Conservation (phyloP, 2,329 filamentous ascomycete genomes). For the Neocucurbitaria cava region DNA sequence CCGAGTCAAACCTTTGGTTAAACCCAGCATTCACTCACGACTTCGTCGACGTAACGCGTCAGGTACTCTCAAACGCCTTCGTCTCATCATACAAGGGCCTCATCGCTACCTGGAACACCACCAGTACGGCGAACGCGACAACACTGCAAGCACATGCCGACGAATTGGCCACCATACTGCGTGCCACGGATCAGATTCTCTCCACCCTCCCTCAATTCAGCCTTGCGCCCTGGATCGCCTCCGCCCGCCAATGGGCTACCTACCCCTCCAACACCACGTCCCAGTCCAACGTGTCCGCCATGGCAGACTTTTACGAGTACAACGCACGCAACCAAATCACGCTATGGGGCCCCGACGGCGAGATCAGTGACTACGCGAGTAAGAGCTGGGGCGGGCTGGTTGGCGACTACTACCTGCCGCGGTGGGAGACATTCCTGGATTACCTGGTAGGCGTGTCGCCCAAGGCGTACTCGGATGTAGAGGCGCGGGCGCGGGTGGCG, state of each 20-base stretch:
- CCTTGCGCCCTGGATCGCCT: constrained; percentile 52
- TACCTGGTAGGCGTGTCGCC: constrained; percentile 39
- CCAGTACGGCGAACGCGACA: constrained; percentile 29
- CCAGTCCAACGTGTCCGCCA: constrained; percentile 36
- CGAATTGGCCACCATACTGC: constrained; percentile 20
- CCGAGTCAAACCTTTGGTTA: constrained; percentile 47
- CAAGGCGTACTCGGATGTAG: constrained; percentile 11
- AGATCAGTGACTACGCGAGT: constrained; percentile 60
- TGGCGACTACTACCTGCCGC: constrained; percentile 54
- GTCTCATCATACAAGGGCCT: constrained; percentile 49
- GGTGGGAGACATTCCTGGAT: constrained; percentile 57
- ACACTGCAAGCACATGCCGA: background rate
- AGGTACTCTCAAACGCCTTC: constrained; percentile 58
- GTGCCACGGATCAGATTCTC: constrained; percentile 53
- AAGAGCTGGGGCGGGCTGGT: constrained; percentile 60
- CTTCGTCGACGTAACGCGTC: constrained; percentile 58
- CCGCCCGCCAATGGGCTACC: constrained; percentile 40
- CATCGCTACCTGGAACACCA: constrained; percentile 38
- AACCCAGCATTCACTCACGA: constrained; percentile 56
- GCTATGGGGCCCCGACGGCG: constrained; percentile 57
- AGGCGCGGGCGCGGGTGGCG: constrained; percentile 15
- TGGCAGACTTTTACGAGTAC: constrained; percentile 52
- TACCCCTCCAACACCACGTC: constrained; percentile 9
- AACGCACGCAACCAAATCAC: constrained; percentile 61
- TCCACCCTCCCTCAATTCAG: constrained; percentile 52